Percentiles rank a stretch among this genome's conserved stretches.
Conservation (phyloP, 2,329 filamentous ascomycete species). For the Ophiocordyceps camponoti-floridani region DNA sequence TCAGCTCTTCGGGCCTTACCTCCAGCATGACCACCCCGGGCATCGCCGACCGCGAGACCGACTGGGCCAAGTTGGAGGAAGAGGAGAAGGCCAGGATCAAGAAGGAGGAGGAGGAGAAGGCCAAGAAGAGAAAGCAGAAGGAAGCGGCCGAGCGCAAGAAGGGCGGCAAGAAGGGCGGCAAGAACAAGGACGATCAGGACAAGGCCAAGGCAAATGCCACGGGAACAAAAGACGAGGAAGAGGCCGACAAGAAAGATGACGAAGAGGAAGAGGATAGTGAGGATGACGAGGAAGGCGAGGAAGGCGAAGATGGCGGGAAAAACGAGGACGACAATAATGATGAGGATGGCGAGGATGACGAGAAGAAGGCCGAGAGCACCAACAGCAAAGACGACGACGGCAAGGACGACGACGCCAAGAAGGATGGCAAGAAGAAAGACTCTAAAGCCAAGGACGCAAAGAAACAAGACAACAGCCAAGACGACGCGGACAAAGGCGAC, state of each 20-base stretch:
- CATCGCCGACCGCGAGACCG: constrained; percentile 16
- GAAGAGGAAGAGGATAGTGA: constrained; percentile 5
- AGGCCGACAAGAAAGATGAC: constrained; percentile 2
- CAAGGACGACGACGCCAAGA: constrained; percentile 1
- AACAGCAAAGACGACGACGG: constrained; percentile 6
- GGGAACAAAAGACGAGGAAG: not conserved
- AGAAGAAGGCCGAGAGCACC: constrained; percentile 5
- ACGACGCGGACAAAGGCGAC: constrained; percentile 6
- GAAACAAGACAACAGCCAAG: constrained; percentile 6
- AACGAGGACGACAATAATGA: constrained; percentile 3
- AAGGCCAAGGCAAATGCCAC: constrained; percentile 6
- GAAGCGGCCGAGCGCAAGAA: constrained; percentile 12
- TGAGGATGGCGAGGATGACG: not conserved
- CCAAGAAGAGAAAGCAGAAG: constrained; percentile 16
- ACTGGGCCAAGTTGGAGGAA: constrained; percentile 28
- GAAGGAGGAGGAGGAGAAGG: constrained; percentile 20
- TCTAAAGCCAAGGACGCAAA: not conserved
- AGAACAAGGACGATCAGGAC: constrained; percentile 5
- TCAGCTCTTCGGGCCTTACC: constrained; percentile 16
- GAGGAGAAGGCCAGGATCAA: constrained; percentile 19
- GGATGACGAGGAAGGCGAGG: constrained; percentile 1
- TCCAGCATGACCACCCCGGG: constrained; percentile 18
- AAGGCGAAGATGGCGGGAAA: constrained; percentile 1
- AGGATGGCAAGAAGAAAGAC: constrained; percentile 6
- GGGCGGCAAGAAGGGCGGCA: constrained; percentile 7